Evolutionary conservation across 1,284 basidiomycete species (phyloP).

Genomic region (Ganoderma leucocontextum): DNA sequence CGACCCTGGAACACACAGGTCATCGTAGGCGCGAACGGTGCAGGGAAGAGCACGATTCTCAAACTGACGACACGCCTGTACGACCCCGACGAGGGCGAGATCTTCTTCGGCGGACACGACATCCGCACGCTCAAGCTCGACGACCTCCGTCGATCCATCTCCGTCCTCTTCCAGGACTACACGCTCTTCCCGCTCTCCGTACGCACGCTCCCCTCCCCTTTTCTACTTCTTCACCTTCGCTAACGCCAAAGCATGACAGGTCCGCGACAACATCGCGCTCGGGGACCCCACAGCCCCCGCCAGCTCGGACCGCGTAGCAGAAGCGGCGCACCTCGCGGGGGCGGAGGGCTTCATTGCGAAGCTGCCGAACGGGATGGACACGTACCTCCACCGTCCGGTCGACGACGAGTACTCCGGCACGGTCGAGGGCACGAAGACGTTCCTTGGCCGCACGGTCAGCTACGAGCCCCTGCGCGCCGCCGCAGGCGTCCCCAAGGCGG

Average conservation of each 20-base stretch:
- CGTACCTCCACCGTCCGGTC: conserved; percentile 77
- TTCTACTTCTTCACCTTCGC: conserved; percentile 3
- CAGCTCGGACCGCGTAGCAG: conserved; percentile 59
- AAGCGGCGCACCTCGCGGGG: conserved; percentile 74
- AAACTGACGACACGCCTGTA: conserved; percentile 70
- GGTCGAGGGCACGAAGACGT: conserved; percentile 66
- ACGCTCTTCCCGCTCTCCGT: conserved; percentile 79
- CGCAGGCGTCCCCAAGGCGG: conserved; percentile 51
- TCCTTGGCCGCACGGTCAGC: conserved; percentile 68
- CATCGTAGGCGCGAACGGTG: conserved; percentile 80
- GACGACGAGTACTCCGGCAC: conserved; percentile 68
- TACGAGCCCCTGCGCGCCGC: conserved; percentile 55
- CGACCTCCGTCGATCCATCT: conserved; percentile 68
- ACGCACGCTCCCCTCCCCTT: conserved; percentile 34
- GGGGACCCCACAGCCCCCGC: conserved; percentile 62
- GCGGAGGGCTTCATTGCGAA: conserved; percentile 68
- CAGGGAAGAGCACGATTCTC: conserved; percentile 80
- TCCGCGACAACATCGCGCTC: conserved; percentile 77
- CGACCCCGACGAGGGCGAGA: conserved; percentile 72
- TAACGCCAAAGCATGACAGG: conserved; percentile 49
- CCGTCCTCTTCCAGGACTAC: conserved; percentile 82
- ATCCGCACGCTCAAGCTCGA: conserved; percentile 66
- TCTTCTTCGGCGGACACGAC: conserved; percentile 69
- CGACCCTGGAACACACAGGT: conserved; percentile 51
- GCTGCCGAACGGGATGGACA: conserved; percentile 71